A percentile compares a stretch with the other conserved stretches of the same genome.
Conservation (phyloP, 345 rosid genomes). For the Hibiscus mutabilis region DNA sequence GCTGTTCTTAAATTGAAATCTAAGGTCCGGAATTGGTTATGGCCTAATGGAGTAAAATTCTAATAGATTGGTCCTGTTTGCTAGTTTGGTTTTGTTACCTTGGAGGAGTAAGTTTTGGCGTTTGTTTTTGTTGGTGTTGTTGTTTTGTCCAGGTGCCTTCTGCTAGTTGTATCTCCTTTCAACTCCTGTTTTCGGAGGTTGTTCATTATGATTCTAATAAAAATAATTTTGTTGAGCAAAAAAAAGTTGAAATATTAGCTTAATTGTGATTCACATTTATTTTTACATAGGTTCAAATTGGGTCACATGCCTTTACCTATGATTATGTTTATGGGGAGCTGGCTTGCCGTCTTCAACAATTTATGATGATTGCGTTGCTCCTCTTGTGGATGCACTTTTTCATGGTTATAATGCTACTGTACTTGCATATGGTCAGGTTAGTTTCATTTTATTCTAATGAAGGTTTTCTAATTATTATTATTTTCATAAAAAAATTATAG, state of each 20-base stretch:
- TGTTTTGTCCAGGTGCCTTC: too few relatives aligned
- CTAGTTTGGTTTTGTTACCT: too few relatives aligned
- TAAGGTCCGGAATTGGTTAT: too few relatives aligned
- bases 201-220: too few relatives aligned
- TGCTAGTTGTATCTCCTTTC: too few relatives aligned
- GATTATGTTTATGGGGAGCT: constrained; percentile 63
- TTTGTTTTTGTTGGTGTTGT: too few relatives aligned
- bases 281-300: constrained; percentile 64
- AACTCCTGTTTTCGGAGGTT: too few relatives aligned
- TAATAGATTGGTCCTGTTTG: too few relatives aligned
- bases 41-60: too few relatives aligned
- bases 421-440: constrained; percentile 95
- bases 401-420: constrained; percentile 91
- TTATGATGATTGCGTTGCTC: constrained; percentile 69
- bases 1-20: too few relatives aligned
- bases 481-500: not conserved
- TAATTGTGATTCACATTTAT: not conserved
- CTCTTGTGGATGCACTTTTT: constrained; percentile 78
- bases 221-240: too few relatives aligned
- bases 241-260: not conserved
- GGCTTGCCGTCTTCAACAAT: constrained; percentile 44
- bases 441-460: not conserved
- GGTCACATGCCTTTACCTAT: constrained; percentile 76
- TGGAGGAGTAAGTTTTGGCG: too few relatives aligned
- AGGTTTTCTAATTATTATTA: not conserved